Base-by-base conservation (phyloP, 164 flowering plant species). In the Brasenia schreberi region DNA sequence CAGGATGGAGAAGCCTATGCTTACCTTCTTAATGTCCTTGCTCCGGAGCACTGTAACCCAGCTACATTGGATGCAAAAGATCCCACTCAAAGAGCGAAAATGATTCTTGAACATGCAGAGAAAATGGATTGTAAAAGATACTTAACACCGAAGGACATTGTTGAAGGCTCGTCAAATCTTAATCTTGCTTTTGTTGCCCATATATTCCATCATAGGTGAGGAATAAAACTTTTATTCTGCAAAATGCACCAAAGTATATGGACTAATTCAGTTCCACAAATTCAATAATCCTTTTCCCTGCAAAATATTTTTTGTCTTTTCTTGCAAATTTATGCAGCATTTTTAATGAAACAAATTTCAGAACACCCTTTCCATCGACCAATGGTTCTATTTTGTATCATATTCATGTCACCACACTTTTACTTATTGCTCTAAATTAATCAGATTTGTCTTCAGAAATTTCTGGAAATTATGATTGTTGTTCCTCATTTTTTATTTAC, bases 1-100 rank as follows among this genome's bases (percentile, higher is more conserved):
- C 80, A 93, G 95, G 92, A 92, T 75, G 96, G 86, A 64, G 84
- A 85, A 75, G 96, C 98, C 66, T 93, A 93, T 79, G 89, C 96
- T 52, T 90, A 82, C 79, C 80, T 93, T 77, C 90, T 93, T 52
- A 93, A 88, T 75, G 96, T 84, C 74, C 97, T 93, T 77, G 97
- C 98, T 67, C 98, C 98, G 18, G 98, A 92, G 69, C 81, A 82
- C 67, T 74, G 92, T 67, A 81, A 65, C 71, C 85, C 93, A 56
- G 59, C 80, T 45, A 90, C 91, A 5, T 73, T 87, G 65, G 91
- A 81, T 69, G 65, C 82, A 10, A 88, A 85, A 69, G 93, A 90
- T 78, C 86, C 93, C 0, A 64, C 62, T 70, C 87, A 86, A 72
- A 87, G 96, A 68, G 96, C 96, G 69, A 81, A 85, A 16, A 63